A percentile compares a stretch with the other conserved stretches of the same genome.
These are phyloP conservation scores for Blastobotrys malaysiensis DNA, from an alignment of 1,139 yeast genomes.

Conservation along the genomic window DNA sequence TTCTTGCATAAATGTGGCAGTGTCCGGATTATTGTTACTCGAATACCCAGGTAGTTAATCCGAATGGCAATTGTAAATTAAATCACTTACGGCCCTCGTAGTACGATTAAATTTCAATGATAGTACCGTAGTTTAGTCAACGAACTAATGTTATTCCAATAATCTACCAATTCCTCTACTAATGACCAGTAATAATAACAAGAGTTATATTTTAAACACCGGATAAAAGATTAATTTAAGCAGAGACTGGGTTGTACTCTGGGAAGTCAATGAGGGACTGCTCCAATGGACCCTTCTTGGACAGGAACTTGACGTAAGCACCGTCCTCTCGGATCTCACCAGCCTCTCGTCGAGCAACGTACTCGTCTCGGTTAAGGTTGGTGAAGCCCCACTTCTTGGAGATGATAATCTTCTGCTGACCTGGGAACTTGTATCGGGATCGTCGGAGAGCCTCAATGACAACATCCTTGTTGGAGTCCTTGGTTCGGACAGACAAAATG, in stretches of 20 bases:
- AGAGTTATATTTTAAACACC: not conserved
- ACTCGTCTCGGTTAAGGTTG: slow-evolving; percentile 95
- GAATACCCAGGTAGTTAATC: too few relatives aligned
- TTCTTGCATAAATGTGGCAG: too few relatives aligned
- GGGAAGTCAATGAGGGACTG: slow-evolving; percentile 94
- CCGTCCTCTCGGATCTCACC: slow-evolving; percentile 99
- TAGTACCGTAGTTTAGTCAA: too few relatives aligned
- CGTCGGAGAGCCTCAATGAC: slow-evolving; percentile 99
- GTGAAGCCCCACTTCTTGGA: slow-evolving; percentile 99
- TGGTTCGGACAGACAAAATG: slow-evolving; percentile 97
- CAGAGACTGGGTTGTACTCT: slow-evolving; percentile 50
- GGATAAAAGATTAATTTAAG: slow-evolving; percentile 17
- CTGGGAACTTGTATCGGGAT: slow-evolving; percentile 99
- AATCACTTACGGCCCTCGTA: too few relatives aligned
- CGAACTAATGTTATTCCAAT: too few relatives aligned
- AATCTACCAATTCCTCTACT: too few relatives aligned
- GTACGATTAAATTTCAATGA: too few relatives aligned
- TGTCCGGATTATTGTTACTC: too few relatives aligned
- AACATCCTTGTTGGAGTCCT: slow-evolving; percentile 94
- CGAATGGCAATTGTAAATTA: too few relatives aligned
- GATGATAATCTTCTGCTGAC: slow-evolving; percentile 98
- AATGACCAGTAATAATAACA: not conserved
- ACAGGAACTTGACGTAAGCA: slow-evolving; percentile 98
- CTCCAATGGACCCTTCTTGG: slow-evolving; percentile 93
- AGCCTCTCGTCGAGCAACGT: slow-evolving; percentile 86